These are phyloP conservation scores for Podospora pseudocomata DNA, from an alignment of 495 filamentous ascomycete species.

Conservation along the genomic window DNA sequence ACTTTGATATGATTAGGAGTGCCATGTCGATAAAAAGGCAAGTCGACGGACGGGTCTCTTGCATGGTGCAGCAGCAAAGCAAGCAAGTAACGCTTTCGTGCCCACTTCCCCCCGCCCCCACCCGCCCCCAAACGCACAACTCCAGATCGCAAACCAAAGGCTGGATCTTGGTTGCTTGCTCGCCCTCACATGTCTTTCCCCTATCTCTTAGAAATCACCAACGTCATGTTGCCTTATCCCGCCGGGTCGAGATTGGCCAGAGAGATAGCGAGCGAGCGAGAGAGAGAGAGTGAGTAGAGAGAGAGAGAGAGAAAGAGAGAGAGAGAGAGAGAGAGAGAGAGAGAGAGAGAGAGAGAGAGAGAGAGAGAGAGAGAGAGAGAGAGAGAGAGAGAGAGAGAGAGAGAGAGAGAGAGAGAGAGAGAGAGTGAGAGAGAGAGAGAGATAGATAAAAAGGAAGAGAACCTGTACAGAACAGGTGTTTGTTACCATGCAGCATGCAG, in stretches of 20 bases:
- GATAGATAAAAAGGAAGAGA: too few species aligned
- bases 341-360: too few species aligned
- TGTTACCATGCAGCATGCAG: neutral
- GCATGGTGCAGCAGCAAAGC: neutral
- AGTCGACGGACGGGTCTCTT: neutral
- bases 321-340: too few species aligned
- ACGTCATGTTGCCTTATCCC: neutral
- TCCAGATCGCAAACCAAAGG: neutral
- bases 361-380: neutral
- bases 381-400: too few species aligned
- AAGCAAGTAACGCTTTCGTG: neutral
- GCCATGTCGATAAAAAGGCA: neutral
- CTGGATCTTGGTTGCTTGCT: slow-evolving; percentile 1
- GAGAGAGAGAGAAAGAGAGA: too few species aligned
- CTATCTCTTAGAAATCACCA: neutral
- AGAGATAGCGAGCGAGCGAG: neutral
- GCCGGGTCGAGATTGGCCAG: neutral
- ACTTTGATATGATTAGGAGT: neutral
- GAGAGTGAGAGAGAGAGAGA: too few species aligned
- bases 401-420: too few species aligned
- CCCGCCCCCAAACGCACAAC: neutral
- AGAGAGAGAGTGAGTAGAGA: too few species aligned
- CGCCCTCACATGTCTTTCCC: neutral
- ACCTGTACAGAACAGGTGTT: neutral
- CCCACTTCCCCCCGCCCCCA: too few species aligned